A percentile compares a stretch with the other conserved stretches of the same genome.
Conservation (phyloP, 495 filamentous ascomycete species). For the Aspergillus carlsbadensis region DNA sequence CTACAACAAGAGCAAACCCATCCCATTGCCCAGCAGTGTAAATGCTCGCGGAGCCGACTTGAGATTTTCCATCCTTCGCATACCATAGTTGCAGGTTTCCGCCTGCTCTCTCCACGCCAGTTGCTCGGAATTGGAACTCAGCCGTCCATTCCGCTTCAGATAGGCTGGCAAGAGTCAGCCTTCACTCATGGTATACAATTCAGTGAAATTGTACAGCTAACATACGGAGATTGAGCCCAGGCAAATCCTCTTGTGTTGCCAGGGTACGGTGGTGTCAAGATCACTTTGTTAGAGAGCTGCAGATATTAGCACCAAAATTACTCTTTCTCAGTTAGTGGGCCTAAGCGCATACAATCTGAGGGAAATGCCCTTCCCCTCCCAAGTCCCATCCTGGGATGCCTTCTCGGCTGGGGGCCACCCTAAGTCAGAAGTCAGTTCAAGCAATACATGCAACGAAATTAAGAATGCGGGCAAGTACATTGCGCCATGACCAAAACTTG, state of each 20-base stretch:
- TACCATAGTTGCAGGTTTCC: constrained; percentile 97
- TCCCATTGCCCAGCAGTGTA: constrained; percentile 84
- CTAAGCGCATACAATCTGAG: constrained; percentile 54
- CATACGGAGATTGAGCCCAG: constrained; percentile 69
- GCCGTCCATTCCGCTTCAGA: constrained; percentile 68
- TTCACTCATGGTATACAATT: not conserved
- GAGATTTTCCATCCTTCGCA: constrained; percentile 64
- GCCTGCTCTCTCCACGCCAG: constrained; percentile 77
- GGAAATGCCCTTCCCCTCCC: constrained; percentile 66
- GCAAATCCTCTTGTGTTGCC: constrained; percentile 81
- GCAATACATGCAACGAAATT: not conserved
- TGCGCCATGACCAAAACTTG: constrained; percentile 72
- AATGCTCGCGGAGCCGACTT: constrained; percentile 68
- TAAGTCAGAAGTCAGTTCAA: constrained; percentile 32
- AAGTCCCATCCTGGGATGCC: constrained; percentile 65
- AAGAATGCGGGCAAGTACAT: constrained; percentile 42
- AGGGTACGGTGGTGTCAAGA: constrained; percentile 85
- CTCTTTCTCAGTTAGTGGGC: not conserved
- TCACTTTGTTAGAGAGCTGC: constrained; percentile 81
- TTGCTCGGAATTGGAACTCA: constrained; percentile 84
- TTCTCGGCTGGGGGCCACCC: constrained; percentile 55
- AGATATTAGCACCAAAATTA: constrained; percentile 10
- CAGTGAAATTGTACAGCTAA: constrained; percentile 24
- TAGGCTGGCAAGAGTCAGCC: constrained; percentile 31
- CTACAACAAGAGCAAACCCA: constrained; percentile 81